Conservation (phyloP, 306 rosid species). For the Carpinus fangiana region DNA sequence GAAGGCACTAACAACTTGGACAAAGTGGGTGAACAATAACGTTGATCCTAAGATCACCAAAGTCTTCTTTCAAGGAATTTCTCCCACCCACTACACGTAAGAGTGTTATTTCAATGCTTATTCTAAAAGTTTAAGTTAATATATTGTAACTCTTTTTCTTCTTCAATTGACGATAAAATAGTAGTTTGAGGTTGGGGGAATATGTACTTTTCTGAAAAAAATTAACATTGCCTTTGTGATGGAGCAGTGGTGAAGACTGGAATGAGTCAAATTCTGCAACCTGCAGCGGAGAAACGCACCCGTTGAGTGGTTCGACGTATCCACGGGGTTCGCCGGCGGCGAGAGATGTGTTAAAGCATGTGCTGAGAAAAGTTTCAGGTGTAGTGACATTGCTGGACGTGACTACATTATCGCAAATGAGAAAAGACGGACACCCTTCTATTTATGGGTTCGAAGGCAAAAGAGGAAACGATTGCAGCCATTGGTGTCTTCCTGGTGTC, state of each 20-base stretch:
- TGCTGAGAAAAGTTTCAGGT: conserved; percentile 15
- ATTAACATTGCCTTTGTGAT: background rate
- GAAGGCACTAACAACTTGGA: conserved; percentile 46
- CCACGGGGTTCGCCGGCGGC: conserved; percentile 19
- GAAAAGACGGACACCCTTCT: conserved; percentile 44
- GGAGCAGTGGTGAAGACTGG: conserved; percentile 36
- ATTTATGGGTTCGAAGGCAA: conserved; percentile 23
- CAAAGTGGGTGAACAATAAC: conserved; percentile 45
- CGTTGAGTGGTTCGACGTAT: conserved; percentile 21
- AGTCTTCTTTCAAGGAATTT: conserved; percentile 45
- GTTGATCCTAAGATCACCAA: conserved; percentile 28
- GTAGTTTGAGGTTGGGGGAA: too few species aligned
- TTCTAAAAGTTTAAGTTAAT: too few species aligned
- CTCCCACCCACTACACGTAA: conserved; percentile 36
- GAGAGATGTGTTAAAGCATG: conserved; percentile 18
- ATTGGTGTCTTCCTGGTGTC: conserved; percentile 46
- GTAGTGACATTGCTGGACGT: conserved; percentile 26
- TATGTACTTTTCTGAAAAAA: too few species aligned
- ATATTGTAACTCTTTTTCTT: too few species aligned
- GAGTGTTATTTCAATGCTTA: background rate
- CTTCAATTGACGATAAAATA: too few species aligned
- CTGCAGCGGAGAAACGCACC: conserved; percentile 29
- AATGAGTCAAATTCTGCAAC: conserved; percentile 9
- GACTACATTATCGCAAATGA: conserved; percentile 34
- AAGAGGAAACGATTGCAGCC: conserved; percentile 35